These are phyloP conservation scores for Didymellaceae sp. DNA, from an alignment of 2,329 filamentous ascomycete genomes.

Conservation along the genomic window DNA sequence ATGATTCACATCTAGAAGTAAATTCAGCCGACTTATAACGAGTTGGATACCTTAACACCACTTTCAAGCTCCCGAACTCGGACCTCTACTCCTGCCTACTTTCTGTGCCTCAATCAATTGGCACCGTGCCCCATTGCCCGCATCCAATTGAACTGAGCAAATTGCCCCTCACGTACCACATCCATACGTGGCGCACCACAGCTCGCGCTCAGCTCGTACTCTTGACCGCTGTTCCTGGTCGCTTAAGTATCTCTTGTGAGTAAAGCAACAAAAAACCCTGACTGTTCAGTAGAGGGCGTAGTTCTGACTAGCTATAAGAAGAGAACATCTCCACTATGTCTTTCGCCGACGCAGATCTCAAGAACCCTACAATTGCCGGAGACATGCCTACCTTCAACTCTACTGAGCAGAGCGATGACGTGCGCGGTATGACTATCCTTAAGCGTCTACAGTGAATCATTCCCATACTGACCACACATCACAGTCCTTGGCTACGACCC, in stretches of 20 bases:
- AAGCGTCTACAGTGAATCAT: not conserved
- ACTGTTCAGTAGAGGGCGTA: not conserved
- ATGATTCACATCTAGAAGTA: constrained; percentile 13
- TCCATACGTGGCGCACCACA: constrained; percentile 18
- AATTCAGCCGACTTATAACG: not conserved
- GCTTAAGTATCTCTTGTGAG: constrained; percentile 15
- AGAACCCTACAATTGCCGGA: constrained; percentile 19
- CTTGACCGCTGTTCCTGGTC: constrained; percentile 24
- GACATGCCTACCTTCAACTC: constrained; percentile 40
- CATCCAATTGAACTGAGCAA: constrained; percentile 9
- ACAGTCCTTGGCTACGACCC: constrained; percentile 92
- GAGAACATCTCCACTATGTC: constrained; percentile 21
- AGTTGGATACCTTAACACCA: not conserved
- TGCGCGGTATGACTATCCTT: constrained; percentile 54
- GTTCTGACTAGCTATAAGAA: constrained; percentile 26
- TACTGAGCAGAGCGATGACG: constrained; percentile 55
- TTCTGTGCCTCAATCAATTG: not conserved
- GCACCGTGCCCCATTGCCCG: constrained; percentile 8
- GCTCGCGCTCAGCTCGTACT: constrained; percentile 19
- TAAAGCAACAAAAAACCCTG: constrained; percentile 5
- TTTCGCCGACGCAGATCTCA: constrained; percentile 20
- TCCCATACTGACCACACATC: constrained; percentile 18
- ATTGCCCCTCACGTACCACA: constrained; percentile 16
- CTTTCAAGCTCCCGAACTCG: not conserved
- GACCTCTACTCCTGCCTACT: not conserved